phyloP scores from a whole-genome alignment of 129 eudicot species.

The Silybum marianum region DNA sequence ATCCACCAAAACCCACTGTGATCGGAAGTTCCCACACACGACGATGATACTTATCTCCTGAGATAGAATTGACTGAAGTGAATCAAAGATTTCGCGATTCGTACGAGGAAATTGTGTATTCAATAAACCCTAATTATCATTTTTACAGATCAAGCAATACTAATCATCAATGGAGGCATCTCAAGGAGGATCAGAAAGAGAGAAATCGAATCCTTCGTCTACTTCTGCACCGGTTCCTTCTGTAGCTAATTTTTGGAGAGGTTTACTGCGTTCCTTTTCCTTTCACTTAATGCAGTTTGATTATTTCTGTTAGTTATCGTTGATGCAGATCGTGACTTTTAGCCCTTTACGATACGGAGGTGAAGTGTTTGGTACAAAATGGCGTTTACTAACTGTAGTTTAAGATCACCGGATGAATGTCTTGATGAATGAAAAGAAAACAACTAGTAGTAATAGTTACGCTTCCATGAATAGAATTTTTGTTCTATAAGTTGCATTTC shows the following conservation, averaged over 20 bases:
- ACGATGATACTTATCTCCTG: neutral
- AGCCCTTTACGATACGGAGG: neutral
- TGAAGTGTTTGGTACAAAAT: neutral
- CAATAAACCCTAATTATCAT: constrained; percentile 16
- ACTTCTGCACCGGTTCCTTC: constrained; percentile 70
- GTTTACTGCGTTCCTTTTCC: constrained; percentile 24
- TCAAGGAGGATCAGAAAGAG: constrained; percentile 59
- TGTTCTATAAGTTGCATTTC: neutral
- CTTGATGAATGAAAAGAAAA: neutral
- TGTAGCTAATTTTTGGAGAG: constrained; percentile 97
- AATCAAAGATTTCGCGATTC: neutral
- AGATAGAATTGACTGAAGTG: neutral
- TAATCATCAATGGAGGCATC: constrained; percentile 67
- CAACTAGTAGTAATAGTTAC: constrained; percentile 1
- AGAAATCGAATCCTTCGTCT: constrained; percentile 56
- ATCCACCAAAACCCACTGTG: constrained; percentile 16
- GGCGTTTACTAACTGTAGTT: constrained; percentile 11
- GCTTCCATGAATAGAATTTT: neutral
- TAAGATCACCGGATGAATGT: constrained; percentile 12
- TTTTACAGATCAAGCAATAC: neutral
- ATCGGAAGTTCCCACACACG: neutral
- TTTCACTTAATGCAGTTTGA: neutral
- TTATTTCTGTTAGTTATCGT: neutral
- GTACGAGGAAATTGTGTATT: neutral
- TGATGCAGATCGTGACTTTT: neutral